Evolutionary conservation across 805 yeast species (phyloP), one percentile per base, ranked within the genome.

Genomic region (Cyberlindnera japonica): DNA sequence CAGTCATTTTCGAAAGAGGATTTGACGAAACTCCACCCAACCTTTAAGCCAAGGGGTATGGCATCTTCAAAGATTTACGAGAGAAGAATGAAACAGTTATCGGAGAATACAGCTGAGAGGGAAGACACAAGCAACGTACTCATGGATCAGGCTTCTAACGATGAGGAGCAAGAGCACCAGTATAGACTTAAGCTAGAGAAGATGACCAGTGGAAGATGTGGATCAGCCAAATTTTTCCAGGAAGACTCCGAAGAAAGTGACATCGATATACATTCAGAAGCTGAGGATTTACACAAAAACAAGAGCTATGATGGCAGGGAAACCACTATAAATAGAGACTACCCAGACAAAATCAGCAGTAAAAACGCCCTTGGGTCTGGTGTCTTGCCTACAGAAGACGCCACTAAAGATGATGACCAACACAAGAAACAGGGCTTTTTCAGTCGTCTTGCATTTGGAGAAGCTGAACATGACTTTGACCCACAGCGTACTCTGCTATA

Each of bases 1-100:
- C 54, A 54, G 4, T 9, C 41, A 2, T 24, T 17, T 18, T 24
- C 21, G 22, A 30, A 16, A 4, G 33, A 33, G 3, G 36, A 27
- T 4, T 23, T 38, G 5, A 6, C 5, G 18, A 34, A 29, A 5
- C 13, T 33, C 7, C 28, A 29, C 11, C 33, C 44, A 11, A 4
- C 21, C 9, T n/a, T 38, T 7, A 36, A 39, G 20, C 12, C 33
- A 17, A 17, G 24, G 28, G 39, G 47, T 15, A 24, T 47, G 7
- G 36, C 44, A 1, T 40, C 50, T 0, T 52, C 61, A 2, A 52
- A 41, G 37, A 45, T 55, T 20, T 54, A 39, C 22, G 53, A 51
- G 20, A 41, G 61, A 33, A 46, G 54, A 35, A 48, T 45, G 41
- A 44, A 43, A 12, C 51, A 49, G 31, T 38, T 46, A 11, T 43